Evolutionary conservation across 2,329 filamentous ascomycete genomes (phyloP).

Genomic region (Phoma herbarum): DNA sequence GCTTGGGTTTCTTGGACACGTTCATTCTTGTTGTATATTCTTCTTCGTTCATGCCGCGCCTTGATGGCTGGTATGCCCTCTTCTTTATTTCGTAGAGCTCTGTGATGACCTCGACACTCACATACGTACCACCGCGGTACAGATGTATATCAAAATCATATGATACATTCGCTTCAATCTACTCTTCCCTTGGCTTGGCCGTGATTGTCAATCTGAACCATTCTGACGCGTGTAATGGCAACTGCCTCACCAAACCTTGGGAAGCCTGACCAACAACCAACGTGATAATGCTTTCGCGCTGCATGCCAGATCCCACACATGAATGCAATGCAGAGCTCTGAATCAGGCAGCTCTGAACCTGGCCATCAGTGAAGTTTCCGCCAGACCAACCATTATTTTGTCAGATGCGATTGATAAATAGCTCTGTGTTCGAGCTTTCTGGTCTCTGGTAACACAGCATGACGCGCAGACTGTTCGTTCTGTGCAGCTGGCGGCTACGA

Average conservation of each 20-base stretch:
- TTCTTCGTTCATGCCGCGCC: slow-evolving; percentile 21
- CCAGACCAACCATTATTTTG: neutral
- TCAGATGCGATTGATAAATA: neutral
- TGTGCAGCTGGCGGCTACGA: neutral
- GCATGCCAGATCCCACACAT: neutral
- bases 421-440: neutral
- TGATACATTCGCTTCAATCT: slow-evolving; percentile 10
- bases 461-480: neutral
- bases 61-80: slow-evolving; percentile 22
- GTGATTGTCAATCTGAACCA: neutral
- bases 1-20: slow-evolving; percentile 17
- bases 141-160: slow-evolving; percentile 13
- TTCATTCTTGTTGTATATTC: slow-evolving; percentile 19
- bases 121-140: slow-evolving; percentile 17
- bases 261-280: neutral
- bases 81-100: slow-evolving; percentile 12
- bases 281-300: neutral
- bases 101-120: slow-evolving; percentile 19
- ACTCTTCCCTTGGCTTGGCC: neutral
- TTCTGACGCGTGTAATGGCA: neutral
- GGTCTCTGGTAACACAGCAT: neutral
- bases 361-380: neutral
- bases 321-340: neutral
- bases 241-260: neutral
- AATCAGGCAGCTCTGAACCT: neutral